Conservation (phyloP, 331 rosid genomes). For the Spiraea crenata region DNA sequence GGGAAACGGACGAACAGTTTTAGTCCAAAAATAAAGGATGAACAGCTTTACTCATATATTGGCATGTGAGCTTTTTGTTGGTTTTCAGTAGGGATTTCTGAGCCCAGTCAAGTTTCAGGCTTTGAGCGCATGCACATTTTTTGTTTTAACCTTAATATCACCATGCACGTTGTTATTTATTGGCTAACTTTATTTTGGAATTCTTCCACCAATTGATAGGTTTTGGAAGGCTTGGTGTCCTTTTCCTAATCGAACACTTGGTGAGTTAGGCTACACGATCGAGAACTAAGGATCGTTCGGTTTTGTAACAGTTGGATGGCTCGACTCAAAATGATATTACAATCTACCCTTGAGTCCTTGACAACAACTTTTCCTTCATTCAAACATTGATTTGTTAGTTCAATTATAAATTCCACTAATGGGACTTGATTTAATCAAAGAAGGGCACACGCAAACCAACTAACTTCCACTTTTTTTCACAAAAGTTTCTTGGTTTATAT, state of each 20-base stretch:
- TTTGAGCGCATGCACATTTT: not conserved
- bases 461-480: slow-evolving; percentile 13
- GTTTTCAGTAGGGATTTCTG: not conserved
- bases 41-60: slow-evolving; percentile 7
- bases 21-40: slow-evolving; percentile 7
- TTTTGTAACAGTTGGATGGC: too few species aligned
- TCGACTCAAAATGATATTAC: too few species aligned
- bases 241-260: too few species aligned
- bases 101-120: not conserved
- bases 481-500: not conserved
- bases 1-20: slow-evolving; percentile 29
- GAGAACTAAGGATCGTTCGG: too few species aligned
- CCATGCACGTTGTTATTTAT: not conserved
- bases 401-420: not conserved
- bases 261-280: too few species aligned
- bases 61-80: slow-evolving; percentile 22
- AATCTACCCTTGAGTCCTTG: too few species aligned
- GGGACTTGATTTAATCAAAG: not conserved
- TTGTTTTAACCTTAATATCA: not conserved
- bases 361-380: too few species aligned
- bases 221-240: too few species aligned
- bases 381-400: too few species aligned
- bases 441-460: slow-evolving; percentile 19
- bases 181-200: not conserved
- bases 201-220: too few species aligned